Evolutionary conservation across 495 filamentous ascomycete species (phyloP), one percentile per base, ranked within the genome.

Genomic region (Penicillium atrosanguineum): DNA sequence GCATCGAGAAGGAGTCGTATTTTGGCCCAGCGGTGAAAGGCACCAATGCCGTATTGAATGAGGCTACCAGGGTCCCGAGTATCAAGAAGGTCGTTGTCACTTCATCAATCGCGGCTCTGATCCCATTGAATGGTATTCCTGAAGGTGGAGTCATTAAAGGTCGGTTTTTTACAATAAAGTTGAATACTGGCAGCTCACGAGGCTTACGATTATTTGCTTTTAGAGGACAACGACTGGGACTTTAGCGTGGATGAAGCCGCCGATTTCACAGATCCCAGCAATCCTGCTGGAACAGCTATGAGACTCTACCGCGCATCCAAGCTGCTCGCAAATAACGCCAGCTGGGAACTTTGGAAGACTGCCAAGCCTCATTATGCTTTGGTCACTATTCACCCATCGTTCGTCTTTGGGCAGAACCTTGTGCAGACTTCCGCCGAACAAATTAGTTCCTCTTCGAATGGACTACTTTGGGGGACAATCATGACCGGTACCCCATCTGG

Each of bases 61-160:
- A 62, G n/a, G 67, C 71, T 1, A 52, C 60, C 0, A 64, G 50
- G 23, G 61, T 69, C 0, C 23, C 59, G 0, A 68, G 51, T 15
- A 61, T 76, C 16, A 73, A 69, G 45, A 68, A 67, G 46, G 64
- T 73, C 3, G 68, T 75, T 1, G 46, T 76, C 28, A 75, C 69
- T 0, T 67, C 68, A 3, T 73, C 69, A 0, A 51, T 73, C 48
- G 60, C 58, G 4, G 50, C 67, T 1, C 53, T 74, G 18, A 29
- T 69, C 40, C 70, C 71, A 6, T 1, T 69, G 5, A 53, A 21
- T 38, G 66, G 66, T 0, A 6, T 65, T n/a, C 58, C 64, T 4
- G 20, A 45, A 7, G 63, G 63, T 18, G 63, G 52, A 8, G 55
- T 68, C 7, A 37, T 70, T 20, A 61, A 54, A 62, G 64, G 67